Conservation (phyloP, 2,329 filamentous ascomycete species). For the Cercospora zeae-maydis region DNA sequence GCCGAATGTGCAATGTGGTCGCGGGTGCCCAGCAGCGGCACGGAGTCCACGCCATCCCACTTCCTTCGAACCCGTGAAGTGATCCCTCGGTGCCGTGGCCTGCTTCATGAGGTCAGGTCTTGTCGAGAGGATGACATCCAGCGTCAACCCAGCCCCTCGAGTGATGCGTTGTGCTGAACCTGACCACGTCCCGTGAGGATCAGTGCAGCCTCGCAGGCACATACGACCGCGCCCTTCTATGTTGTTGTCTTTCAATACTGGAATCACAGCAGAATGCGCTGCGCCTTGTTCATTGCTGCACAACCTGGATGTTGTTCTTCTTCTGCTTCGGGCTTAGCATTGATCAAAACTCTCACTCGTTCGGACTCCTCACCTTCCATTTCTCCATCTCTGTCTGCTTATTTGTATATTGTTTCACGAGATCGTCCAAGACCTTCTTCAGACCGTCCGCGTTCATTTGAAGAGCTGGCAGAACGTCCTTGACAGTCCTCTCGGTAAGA, state of each 20-base stretch:
- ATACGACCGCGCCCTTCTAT: no score
- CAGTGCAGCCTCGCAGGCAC: not conserved
- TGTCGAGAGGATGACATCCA: not conserved
- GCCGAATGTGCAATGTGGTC: not conserved
- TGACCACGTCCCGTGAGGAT: not conserved
- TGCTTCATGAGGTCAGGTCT: not conserved
- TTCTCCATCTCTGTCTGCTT: slow-evolving; percentile 95
- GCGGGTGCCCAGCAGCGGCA: not conserved
- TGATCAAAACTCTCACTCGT: not conserved
- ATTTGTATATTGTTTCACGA: slow-evolving; percentile 92
- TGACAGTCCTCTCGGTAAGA: slow-evolving; percentile 86
- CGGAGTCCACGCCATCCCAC: not conserved
- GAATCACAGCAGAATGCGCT: not conserved
- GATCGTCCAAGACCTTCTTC: slow-evolving; percentile 88
- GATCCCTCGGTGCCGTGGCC: not conserved
- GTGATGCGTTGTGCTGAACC: not conserved
- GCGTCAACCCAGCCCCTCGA: not conserved
- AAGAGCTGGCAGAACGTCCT: slow-evolving; percentile 85
- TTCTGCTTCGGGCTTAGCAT: slow-evolving; percentile 54
- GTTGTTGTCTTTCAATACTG: no score
- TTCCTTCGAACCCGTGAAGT: not conserved
- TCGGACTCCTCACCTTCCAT: slow-evolving; percentile 77
- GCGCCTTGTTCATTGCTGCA: slow-evolving; percentile 55
- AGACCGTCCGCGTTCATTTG: slow-evolving; percentile 92
- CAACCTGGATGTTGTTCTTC: slow-evolving; percentile 84